Percentiles rank a stretch among this genome's conserved stretches.
Conservation (phyloP, 2,329 filamentous ascomycete genomes). For the Colletotrichum cereale region DNA sequence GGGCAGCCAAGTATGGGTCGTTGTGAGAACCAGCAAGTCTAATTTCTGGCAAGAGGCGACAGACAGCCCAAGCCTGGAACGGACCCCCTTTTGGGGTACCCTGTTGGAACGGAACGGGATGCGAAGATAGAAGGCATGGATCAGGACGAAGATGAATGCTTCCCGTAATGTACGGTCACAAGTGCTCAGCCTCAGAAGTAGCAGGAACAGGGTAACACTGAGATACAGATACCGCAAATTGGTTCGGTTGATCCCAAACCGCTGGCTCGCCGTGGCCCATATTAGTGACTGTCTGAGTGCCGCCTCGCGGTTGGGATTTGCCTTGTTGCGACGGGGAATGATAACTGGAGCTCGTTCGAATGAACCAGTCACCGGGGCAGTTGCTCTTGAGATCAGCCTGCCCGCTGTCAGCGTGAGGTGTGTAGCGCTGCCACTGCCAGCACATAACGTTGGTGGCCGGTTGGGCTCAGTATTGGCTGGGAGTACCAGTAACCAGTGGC, state of each 20-base stretch:
- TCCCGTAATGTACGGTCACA: conserved; percentile 25
- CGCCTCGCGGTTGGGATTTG: conserved; percentile 25
- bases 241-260: conserved; percentile 24
- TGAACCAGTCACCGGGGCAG: conserved; percentile 13
- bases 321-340: conserved; percentile 28
- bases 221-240: conserved; percentile 28
- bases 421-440: conserved; percentile 31
- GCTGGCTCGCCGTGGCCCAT: conserved; percentile 10
- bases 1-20: conserved; percentile 38
- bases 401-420: conserved; percentile 3
- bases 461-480: not conserved
- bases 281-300: conserved; percentile 1
- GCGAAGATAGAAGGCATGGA: conserved; percentile 23
- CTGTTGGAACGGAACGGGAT: conserved; percentile 13
- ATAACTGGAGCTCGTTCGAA: conserved; percentile 20
- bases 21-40: conserved; percentile 29
- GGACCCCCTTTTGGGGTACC: conserved; percentile 11
- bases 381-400: conserved; percentile 15
- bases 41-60: conserved; percentile 36
- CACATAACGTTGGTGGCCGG: conserved; percentile 8
- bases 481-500: conserved; percentile 29
- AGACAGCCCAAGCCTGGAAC: conserved; percentile 31
- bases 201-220: conserved; percentile 9
- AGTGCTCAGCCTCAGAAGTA: conserved; percentile 35
- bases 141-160: conserved; percentile 32